phyloP scores from a whole-genome alignment of 2,329 filamentous ascomycete genomes.

The Penicillium sclerotiorum region DNA sequence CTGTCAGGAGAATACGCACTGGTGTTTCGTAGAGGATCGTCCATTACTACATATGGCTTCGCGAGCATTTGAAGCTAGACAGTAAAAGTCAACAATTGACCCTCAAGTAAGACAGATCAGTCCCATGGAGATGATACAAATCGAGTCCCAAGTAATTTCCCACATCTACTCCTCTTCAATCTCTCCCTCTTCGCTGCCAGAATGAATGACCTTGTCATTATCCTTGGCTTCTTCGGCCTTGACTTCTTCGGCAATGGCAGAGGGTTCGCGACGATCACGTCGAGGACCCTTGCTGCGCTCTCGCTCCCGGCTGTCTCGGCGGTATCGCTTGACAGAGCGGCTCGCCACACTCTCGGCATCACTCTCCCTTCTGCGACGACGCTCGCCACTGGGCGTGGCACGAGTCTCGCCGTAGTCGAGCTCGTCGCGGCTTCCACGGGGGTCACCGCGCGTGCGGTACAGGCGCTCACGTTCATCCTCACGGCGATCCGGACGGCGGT shows the following conservation, averaged over 20 bases:
- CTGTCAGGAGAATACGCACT: no score
- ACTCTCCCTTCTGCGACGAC: constrained; percentile 77
- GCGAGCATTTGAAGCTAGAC: no score
- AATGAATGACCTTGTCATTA: constrained; percentile 61
- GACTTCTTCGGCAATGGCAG: constrained; percentile 37
- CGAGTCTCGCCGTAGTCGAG: constrained; percentile 77
- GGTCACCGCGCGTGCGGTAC: constrained; percentile 80
- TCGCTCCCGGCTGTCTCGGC: constrained; percentile 44
- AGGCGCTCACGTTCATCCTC: no score
- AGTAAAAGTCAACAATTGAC: no score
- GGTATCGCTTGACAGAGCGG: constrained; percentile 63
- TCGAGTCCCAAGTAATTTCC: background rate
- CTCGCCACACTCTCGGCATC: constrained; percentile 66
- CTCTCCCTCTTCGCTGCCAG: constrained; percentile 95
- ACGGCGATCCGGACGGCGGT: constrained; percentile 38
- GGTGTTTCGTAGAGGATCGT: no score
- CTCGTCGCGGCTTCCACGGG: constrained; percentile 78
- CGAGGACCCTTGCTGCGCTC: constrained; percentile 47
- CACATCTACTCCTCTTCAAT: constrained; percentile 73
- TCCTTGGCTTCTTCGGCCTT: no score
- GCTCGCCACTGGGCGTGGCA: constrained; percentile 59
- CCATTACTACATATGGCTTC: no score
- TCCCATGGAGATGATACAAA: no score
- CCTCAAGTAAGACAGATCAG: no score
- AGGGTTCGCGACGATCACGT: constrained; percentile 55